Base-by-base conservation (phyloP, 331 rosid genomes). In the Acacia concinna region DNA sequence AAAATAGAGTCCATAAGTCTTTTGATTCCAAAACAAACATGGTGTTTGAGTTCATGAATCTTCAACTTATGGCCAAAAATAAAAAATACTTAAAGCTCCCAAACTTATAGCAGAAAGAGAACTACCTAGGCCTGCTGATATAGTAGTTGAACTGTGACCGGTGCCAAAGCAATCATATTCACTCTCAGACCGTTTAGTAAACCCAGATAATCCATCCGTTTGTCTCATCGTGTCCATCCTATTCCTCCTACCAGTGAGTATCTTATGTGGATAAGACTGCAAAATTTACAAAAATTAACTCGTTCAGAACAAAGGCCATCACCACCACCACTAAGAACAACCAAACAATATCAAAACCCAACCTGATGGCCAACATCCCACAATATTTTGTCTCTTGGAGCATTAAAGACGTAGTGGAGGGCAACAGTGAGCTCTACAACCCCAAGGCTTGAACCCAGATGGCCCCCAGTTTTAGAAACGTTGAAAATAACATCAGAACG, bases 321-420 rank as follows among this genome's bases (percentile, higher is more conserved):
- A 41, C 18, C 47, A 5, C 37, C 65, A 54, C 30, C 62, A 21
- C 28, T 51, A 63, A 44, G 38, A 15, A 56, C 57, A 51, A 9
- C 47, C 13, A 68, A 56, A 51, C 8, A 38, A 38, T 30, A 68
- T 15, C 17, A 68, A 12, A 20, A 35, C 67, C 46, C 23, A 73
- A 93, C 99, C 98, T 95, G 99, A 83, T 96, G 99, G 47, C 99
- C 99, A 81, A 96, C 99, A 77, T 96, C 99, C 99, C 99, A 96
- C 60, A 96, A 40, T 27, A 96, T 91, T 81, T 78, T 93, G 79
- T 96, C 99, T 35, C 77, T 89, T 75, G 99, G 99, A 46, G 98
- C 64, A 85, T 93, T 96, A 78, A 96, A 96, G 78, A 93, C 97
- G 80, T 90, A 96, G 68, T 93, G 99, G 59, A 96, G 97, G 47